These are phyloP conservation scores for Dendrobium huoshanense DNA, from an alignment of 106 monocot species.

Conservation along the genomic window DNA sequence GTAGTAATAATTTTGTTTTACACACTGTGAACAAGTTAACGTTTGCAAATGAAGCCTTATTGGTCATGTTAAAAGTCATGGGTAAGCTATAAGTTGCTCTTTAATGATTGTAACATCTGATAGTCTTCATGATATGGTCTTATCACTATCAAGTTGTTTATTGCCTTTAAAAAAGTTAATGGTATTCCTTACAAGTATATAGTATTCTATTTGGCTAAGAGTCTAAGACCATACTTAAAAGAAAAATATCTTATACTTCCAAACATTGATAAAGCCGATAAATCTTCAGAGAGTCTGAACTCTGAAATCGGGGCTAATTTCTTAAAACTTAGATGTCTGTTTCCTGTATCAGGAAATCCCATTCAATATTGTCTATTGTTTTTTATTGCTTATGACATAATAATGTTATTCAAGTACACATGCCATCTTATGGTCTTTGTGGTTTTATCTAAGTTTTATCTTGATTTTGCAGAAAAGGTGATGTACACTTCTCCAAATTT, in stretches of 20 bases:
- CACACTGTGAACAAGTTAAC: no score
- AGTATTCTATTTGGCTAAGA: background rate
- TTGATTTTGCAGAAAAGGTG: constrained; percentile 73
- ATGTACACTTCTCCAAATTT: constrained; percentile 85
- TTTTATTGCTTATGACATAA: background rate
- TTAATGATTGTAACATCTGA: no score
- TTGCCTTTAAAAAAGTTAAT: background rate
- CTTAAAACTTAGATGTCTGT: background rate
- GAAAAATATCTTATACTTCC: background rate
- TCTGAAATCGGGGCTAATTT: background rate
- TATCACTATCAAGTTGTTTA: background rate
- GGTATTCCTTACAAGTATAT: background rate
- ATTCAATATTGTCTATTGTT: background rate
- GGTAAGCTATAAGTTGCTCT: no score
- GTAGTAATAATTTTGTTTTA: no score
- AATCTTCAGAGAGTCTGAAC: background rate
- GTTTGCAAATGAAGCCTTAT: no score
- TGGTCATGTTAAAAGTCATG: no score
- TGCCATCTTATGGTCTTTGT: constrained; percentile 4
- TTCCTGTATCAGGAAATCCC: background rate
- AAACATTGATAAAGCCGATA: background rate
- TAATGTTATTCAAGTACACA: background rate
- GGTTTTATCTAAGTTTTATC: constrained; percentile 3
- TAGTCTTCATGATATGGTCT: no score
- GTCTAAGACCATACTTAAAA: background rate